phyloP scores from a whole-genome alignment of 169 alveolate genomes.

The Condylostoma magnum region DNA sequence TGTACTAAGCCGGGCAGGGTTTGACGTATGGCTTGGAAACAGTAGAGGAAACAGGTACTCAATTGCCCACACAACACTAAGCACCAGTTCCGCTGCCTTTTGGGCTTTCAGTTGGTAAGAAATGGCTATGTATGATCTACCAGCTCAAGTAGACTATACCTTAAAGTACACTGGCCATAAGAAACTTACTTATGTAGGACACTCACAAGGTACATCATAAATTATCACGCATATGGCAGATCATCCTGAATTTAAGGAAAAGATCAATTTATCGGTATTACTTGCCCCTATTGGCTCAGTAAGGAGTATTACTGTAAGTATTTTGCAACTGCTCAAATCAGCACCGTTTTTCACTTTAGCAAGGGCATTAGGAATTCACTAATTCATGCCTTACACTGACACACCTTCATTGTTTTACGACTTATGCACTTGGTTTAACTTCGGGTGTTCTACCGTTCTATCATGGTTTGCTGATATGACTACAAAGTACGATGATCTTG shows the following conservation, averaged over 20 bases:
- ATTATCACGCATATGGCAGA: slow-evolving; percentile 56
- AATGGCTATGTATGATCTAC: slow-evolving; percentile 68
- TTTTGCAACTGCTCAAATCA: not conserved
- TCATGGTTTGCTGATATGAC: slow-evolving; percentile 19
- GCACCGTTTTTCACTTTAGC: slow-evolving; percentile 21
- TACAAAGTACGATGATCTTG: not conserved
- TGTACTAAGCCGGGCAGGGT: slow-evolving; percentile 67
- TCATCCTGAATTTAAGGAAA: not conserved
- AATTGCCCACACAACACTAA: slow-evolving; percentile 47
- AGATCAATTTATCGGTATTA: not conserved
- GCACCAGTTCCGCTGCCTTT: slow-evolving; percentile 43
- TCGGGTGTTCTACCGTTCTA: not conserved
- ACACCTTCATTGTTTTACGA: slow-evolving; percentile 1
- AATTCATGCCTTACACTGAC: slow-evolving; percentile 5
- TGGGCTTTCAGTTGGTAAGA: slow-evolving; percentile 75
- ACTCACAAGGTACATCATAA: slow-evolving; percentile 69
- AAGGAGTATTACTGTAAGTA: not conserved
- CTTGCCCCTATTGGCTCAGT: slow-evolving; percentile 23
- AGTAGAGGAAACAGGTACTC: slow-evolving; percentile 83
- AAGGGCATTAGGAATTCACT: not conserved
- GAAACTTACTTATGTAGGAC: slow-evolving; percentile 67
- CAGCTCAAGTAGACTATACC: slow-evolving; percentile 60
- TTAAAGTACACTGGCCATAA: slow-evolving; percentile 35
- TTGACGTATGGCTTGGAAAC: slow-evolving; percentile 90
- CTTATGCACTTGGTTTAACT: not conserved